Conservation (phyloP, 805 yeast genomes). For the Tetrapisispora namnaoensis region DNA sequence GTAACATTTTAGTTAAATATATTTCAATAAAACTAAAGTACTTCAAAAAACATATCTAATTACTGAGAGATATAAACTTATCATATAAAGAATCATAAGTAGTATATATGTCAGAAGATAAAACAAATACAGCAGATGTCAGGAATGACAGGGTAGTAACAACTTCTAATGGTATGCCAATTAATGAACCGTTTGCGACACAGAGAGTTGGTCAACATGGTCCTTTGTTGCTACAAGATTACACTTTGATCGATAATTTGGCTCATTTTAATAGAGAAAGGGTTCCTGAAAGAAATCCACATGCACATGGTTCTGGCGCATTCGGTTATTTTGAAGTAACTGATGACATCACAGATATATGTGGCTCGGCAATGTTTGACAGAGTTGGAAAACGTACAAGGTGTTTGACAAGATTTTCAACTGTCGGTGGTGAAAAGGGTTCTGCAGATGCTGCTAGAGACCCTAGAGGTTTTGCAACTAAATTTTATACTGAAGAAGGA, state of each 20-base stretch:
- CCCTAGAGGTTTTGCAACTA: constrained; percentile 60
- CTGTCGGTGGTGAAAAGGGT: constrained; percentile 64
- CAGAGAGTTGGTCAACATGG: constrained; percentile 36
- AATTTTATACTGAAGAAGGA: constrained; percentile 60
- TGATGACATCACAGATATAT: constrained; percentile 65
- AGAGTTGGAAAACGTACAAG: constrained; percentile 73
- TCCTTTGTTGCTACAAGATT: constrained; percentile 73
- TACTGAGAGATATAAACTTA: no score
- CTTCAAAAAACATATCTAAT: no score
- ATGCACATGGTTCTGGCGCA: constrained; percentile 91
- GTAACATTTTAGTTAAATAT: no score
- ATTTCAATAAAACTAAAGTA: no score
- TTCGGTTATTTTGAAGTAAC: constrained; percentile 81
- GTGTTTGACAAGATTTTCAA: constrained; percentile 60
- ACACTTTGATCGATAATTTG: constrained; percentile 65
- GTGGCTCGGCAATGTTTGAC: constrained; percentile 49
- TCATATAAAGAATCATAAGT: no score
- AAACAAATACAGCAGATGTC: constrained; percentile 23
- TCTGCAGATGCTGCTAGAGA: constrained; percentile 59
- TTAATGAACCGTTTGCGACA: constrained; percentile 40
- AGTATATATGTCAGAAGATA: constrained; percentile 9
- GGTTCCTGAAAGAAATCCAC: constrained; percentile 88
- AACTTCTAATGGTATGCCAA: constrained; percentile 69
- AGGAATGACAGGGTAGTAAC: constrained; percentile 46
- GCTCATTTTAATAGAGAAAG: constrained; percentile 88